Evolutionary conservation across 202 grass and related monocot species (phyloP), one percentile per base, ranked within the genome.

Genomic region (Setaria italica): DNA sequence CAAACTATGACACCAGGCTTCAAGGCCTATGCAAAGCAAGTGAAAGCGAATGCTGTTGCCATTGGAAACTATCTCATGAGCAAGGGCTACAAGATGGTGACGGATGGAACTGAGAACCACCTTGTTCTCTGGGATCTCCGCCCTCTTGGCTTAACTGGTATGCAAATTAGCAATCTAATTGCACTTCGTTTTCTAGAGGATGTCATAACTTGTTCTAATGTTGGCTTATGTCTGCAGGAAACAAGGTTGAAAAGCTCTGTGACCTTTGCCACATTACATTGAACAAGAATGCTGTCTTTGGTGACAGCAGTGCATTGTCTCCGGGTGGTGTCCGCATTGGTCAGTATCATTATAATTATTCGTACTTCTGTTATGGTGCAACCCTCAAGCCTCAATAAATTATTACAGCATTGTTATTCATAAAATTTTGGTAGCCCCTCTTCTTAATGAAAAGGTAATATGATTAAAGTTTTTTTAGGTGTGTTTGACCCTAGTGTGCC

Each of bases 41-140:
- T 98, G 39, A 98, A 90, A 78, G 90, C 93, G 13, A 98, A 98
- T 8, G 93, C 95, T 64, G 95, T 94, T 83, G 90, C 95, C 16
- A 80, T 94, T 67, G 95, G 95, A 70, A 98, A 98, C 20, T 98
- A 94, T 88, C 88, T 98, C 78, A 98, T 98, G 93, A 98, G 81
- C 91, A 98, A 98, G 77, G 90, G 95, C 57, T 98, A 98, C 91
- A 98, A 95, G 85, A 91, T 98, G 81, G 95, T 98, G 50, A 98
- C 95, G 6, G 90, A 94, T 84, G 95, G 95, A 79, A 98, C 95
- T 73, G 95, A 98, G 86, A 98, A 98, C 81, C 93, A 98, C 50
- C 93, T 98, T 92, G 95, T 98, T 46, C 88, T 98, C 57, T 98
- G 95, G 95, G 95, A 98, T 85, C 95, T 98, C 62, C 93, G 95